Evolutionary conservation across 805 yeast species (phyloP).

Genomic region (Monosporozyma solicola): DNA sequence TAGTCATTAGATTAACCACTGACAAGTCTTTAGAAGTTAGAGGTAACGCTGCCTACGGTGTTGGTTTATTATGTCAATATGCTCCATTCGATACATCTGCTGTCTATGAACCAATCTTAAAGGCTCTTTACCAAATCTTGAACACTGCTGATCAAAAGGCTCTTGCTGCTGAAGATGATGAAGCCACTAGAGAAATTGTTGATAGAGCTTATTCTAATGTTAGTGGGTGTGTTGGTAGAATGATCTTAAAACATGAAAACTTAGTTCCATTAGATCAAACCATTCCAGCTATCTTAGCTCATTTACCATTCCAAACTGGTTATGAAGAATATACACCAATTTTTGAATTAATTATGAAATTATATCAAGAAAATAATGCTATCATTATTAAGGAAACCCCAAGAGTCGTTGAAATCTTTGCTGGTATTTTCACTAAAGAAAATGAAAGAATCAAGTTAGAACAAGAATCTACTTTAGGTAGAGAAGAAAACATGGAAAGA

Average conservation of each 20-base stretch:
- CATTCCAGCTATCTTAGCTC: constrained; percentile 61
- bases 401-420: constrained; percentile 57
- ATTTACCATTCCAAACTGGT: constrained; percentile 80
- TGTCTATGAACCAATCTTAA: constrained; percentile 59
- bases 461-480: constrained; percentile 70
- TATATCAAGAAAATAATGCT: constrained; percentile 57
- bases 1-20: constrained; percentile 58
- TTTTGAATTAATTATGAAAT: constrained; percentile 62
- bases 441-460: constrained; percentile 61
- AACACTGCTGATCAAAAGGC: constrained; percentile 73
- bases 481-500: constrained; percentile 73
- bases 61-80: constrained; percentile 59
- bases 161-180: constrained; percentile 44
- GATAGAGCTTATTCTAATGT: constrained; percentile 88
- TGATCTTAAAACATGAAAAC: constrained; percentile 63
- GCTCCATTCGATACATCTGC: constrained; percentile 48
- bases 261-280: constrained; percentile 73
- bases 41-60: constrained; percentile 94
- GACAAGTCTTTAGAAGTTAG: constrained; percentile 81
- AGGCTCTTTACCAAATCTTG: constrained; percentile 59
- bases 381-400: constrained; percentile 48
- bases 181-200: constrained; percentile 68
- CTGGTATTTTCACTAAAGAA: constrained; percentile 65
- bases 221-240: constrained; percentile 92
- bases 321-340: constrained; percentile 91